phyloP scores from a whole-genome alignment of 2,329 filamentous ascomycete genomes.

The Penicillium sp. region DNA sequence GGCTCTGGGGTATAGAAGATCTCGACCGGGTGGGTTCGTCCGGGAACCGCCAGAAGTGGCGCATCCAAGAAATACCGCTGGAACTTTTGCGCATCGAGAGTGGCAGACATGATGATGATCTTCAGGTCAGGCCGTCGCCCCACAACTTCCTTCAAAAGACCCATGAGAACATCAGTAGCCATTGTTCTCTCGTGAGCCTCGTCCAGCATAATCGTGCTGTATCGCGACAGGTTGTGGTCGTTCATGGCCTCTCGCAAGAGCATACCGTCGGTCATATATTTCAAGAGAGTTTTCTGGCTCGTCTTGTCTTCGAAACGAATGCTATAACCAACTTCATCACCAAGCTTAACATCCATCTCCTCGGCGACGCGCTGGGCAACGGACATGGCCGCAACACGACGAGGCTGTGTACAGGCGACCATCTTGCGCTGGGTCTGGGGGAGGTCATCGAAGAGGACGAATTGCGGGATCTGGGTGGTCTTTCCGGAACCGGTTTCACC shows the following conservation, averaged over 20 bases:
- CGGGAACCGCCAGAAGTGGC: constrained; percentile 89
- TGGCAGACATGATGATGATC: constrained; percentile 99
- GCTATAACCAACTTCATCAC: constrained; percentile 96
- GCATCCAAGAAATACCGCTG: constrained; percentile 96
- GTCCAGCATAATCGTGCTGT: constrained; percentile 97
- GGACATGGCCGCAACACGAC: constrained; percentile 97
- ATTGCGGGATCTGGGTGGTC: constrained; percentile 98
- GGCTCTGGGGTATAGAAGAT: constrained; percentile 98
- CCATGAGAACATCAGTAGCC: constrained; percentile 97
- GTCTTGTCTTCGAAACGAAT: constrained; percentile 99
- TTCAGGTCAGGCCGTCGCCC: constrained; percentile 84
- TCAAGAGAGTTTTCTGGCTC: constrained; percentile 83
- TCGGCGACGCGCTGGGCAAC: constrained; percentile 97
- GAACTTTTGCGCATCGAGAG: constrained; percentile 96
- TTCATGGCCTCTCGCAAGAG: constrained; percentile 95
- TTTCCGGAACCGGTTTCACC: constrained; percentile 99
- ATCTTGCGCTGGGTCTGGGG: constrained; percentile 85
- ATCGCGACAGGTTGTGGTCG: constrained; percentile 86
- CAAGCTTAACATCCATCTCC: constrained; percentile 91
- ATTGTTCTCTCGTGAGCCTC: constrained; percentile 98
- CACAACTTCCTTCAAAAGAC: constrained; percentile 88
- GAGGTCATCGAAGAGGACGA: constrained; percentile 95
- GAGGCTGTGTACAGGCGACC: constrained; percentile 95
- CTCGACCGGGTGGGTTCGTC: constrained; percentile 93
- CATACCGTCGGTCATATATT: constrained; percentile 99